Evolutionary conservation across 2,329 filamentous ascomycete genomes (phyloP).

Genomic region (Penicillium sp.): DNA sequence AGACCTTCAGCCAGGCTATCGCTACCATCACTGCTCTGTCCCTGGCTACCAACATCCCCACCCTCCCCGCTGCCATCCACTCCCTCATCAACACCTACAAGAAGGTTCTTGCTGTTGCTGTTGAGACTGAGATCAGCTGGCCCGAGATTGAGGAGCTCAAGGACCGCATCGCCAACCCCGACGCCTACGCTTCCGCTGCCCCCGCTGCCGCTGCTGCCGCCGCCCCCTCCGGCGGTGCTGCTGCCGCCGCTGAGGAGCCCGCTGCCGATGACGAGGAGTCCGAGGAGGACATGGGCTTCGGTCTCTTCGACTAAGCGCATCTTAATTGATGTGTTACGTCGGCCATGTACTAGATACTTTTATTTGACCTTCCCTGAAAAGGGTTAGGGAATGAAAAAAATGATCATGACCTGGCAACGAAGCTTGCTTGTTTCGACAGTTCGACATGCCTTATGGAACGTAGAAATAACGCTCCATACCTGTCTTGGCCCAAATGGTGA

Average conservation of each 20-base stretch:
- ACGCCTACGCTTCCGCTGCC: slow-evolving; percentile 85
- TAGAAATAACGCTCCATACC: slow-evolving; percentile 36
- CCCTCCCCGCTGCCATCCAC: slow-evolving; percentile 94
- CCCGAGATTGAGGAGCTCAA: slow-evolving; percentile 96
- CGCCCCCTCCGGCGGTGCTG: slow-evolving; percentile 53
- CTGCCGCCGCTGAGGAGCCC: slow-evolving; percentile 57
- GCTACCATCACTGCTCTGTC: slow-evolving; percentile 87
- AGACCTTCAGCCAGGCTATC: slow-evolving; percentile 77
- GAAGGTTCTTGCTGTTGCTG: slow-evolving; percentile 82
- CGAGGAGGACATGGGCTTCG: slow-evolving; percentile 68
- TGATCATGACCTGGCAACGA: slow-evolving; percentile 31
- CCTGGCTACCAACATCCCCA: slow-evolving; percentile 91
- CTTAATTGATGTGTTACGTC: slow-evolving; percentile 29
- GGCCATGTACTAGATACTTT: slow-evolving; percentile 42
- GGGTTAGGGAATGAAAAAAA: slow-evolving; percentile 37
- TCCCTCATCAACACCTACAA: slow-evolving; percentile 97
- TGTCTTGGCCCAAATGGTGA: slow-evolving; percentile 29
- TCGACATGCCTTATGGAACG: slow-evolving; percentile 34
- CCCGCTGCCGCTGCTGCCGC: slow-evolving; percentile 66
- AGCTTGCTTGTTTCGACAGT: slow-evolving; percentile 17
- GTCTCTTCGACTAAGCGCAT: slow-evolving; percentile 68
- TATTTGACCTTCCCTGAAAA: slow-evolving; percentile 32
- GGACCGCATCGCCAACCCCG: slow-evolving; percentile 99
- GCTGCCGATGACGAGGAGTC: slow-evolving; percentile 68
- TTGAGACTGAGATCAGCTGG: slow-evolving; percentile 92